phyloP scores from a whole-genome alignment of 208 protist species.

The Crithidia mellificae region DNA sequence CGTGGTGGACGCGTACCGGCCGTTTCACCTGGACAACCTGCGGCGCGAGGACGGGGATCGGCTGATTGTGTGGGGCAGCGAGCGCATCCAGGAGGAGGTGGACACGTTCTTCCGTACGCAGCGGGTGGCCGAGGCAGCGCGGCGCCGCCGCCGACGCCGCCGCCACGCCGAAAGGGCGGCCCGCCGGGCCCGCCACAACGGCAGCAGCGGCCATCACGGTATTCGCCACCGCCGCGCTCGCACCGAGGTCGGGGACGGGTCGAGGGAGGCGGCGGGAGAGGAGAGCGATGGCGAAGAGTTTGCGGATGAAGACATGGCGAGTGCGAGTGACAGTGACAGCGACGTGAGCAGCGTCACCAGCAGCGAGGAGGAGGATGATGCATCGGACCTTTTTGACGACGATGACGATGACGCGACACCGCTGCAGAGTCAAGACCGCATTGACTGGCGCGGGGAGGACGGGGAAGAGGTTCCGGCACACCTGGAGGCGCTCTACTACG shows the following conservation, averaged over 20 bases:
- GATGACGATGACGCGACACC: conserved; percentile 45
- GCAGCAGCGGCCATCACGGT: no score
- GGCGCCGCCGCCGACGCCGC: conserved; percentile 39
- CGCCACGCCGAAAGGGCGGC: conserved; percentile 15
- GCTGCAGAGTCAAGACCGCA: conserved; percentile 50
- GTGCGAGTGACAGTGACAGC: not conserved
- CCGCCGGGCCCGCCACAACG: not conserved
- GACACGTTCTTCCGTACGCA: conserved; percentile 70
- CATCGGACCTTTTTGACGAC: conserved; percentile 37
- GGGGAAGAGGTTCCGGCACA: conserved; percentile 49
- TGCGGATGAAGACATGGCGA: conserved; percentile 7
- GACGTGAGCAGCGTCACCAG: conserved; percentile 9
- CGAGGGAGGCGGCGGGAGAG: not conserved
- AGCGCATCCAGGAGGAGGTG: conserved; percentile 65
- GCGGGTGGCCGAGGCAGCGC: conserved; percentile 26
- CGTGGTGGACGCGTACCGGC: conserved; percentile 78
- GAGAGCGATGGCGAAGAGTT: conserved; percentile 25
- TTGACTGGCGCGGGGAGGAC: conserved; percentile 51
- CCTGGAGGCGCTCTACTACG: conserved; percentile 68
- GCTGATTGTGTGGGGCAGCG: conserved; percentile 68
- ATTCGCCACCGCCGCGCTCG: conserved; percentile 15
- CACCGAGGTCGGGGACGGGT: not conserved
- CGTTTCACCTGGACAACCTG: conserved; percentile 76
- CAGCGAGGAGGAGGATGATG: conserved; percentile 32
- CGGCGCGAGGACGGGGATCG: conserved; percentile 50